These are phyloP conservation scores for Xanthoconium purpureum DNA, from an alignment of 768 basidiomycete genomes.

Conservation along the genomic window DNA sequence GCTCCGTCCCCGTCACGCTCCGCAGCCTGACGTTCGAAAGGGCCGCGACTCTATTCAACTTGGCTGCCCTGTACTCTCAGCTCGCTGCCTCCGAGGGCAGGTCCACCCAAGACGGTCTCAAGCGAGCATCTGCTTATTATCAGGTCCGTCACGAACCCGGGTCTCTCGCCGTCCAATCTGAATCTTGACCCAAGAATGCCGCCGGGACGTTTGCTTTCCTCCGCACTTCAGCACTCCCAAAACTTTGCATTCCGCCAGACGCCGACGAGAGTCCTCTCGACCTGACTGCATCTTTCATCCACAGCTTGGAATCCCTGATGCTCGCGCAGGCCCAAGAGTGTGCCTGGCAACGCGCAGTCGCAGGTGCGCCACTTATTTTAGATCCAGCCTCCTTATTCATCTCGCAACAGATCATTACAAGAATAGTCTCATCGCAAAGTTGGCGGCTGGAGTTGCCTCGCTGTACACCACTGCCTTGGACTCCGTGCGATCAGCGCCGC, in stretches of 20 bases:
- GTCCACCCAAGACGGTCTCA: constrained; percentile 74
- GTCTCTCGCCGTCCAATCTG: constrained; percentile 13
- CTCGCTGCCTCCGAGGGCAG: constrained; percentile 72
- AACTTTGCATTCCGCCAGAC: constrained; percentile 44
- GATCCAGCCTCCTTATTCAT: background rate
- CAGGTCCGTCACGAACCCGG: constrained; percentile 45
- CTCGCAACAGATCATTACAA: constrained; percentile 57
- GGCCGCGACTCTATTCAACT: constrained; percentile 76
- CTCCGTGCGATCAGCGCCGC: constrained; percentile 42
- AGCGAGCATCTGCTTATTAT: constrained; percentile 66
- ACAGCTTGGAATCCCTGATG: constrained; percentile 70
- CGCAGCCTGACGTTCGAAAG: constrained; percentile 81
- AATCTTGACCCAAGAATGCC: constrained; percentile 46
- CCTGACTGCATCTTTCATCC: constrained; percentile 58
- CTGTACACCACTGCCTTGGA: constrained; percentile 56
- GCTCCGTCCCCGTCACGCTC: constrained; percentile 56
- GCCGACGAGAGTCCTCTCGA: constrained; percentile 62
- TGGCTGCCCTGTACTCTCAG: constrained; percentile 83
- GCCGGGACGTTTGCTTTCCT: constrained; percentile 73
- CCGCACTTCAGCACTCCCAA: constrained; percentile 49
- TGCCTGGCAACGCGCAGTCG: constrained; percentile 88
- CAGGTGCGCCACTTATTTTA: constrained; percentile 47
- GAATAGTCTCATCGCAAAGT: constrained; percentile 78
- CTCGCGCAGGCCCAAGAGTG: constrained; percentile 96
- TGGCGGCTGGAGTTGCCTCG: constrained; percentile 72